Evolutionary conservation across 2,329 filamentous ascomycete species (phyloP), one percentile per base, ranked within the genome.

Genomic region (Pseudocercospora crystallina): DNA sequence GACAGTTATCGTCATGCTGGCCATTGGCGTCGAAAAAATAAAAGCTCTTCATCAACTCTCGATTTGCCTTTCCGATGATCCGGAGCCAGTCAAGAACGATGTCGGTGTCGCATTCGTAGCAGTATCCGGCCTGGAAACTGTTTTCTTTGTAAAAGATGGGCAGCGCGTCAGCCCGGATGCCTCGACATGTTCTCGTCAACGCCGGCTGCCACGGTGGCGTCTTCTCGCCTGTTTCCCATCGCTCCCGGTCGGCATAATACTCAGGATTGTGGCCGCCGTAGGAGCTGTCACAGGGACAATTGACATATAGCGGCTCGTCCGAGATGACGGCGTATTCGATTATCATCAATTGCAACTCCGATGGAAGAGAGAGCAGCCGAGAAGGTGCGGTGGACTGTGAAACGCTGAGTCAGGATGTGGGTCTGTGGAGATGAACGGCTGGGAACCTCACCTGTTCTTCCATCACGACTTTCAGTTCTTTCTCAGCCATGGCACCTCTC

Each of bases 101-200:
- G 5, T 49, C 54, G 3, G 17, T 43, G 33, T 58, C 43, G 17
- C 53, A 53, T 37, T 57, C 50, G 14, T 51, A 56, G 51, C 60
- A 63, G 47, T 63, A 61, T 11, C 55, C 54, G 2, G 57, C 50
- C 34, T 48, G 53, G 43, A 63, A 63, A 1, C 7, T 26, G 35
- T 62, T 62, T 14, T 46, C 39, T 33, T 51, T 47, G 57, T 58
- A 63, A 45, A 60, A 62, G 29, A 62, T 62, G 10, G 58, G 55
- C 17, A 62, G 32, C 2, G 60, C 56, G n/a, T 57, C 49, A 12
- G 38, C 47, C 17, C 61, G 60, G 37, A 62, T 51, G 17, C 34
- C 31, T 14, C 52, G 50, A 38, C 56, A 59, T 3, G 56, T 53
- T 10, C 52, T 47, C 5, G 56, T 59, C n/a, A 61, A 33, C 10